Percentiles rank a stretch among this genome's conserved stretches.
Conservation (phyloP, 2,329 filamentous ascomycete species). For the Teratosphaeria pseudoeucalypti region DNA sequence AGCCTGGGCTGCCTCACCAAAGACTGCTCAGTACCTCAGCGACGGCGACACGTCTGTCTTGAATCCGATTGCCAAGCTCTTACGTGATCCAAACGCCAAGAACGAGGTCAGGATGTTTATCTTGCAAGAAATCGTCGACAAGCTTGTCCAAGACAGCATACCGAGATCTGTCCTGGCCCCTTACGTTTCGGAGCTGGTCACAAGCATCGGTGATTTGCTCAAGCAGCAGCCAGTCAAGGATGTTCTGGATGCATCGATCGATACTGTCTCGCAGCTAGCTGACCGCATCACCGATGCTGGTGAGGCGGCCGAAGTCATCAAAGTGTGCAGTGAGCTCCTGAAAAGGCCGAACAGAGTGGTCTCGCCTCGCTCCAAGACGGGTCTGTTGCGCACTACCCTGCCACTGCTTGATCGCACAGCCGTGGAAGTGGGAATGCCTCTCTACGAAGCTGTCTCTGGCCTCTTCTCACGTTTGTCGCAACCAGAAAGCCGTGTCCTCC, state of each 20-base stretch:
- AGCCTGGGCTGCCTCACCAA: slow-evolving; percentile 63
- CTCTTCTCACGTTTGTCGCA: slow-evolving; percentile 90
- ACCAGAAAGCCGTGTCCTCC: slow-evolving; percentile 58
- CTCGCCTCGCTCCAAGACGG: slow-evolving; percentile 70
- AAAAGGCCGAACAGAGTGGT: slow-evolving; percentile 77
- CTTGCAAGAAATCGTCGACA: slow-evolving; percentile 60
- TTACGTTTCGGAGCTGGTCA: slow-evolving; percentile 57
- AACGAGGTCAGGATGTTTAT: slow-evolving; percentile 79
- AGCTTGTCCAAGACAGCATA: slow-evolving; percentile 50
- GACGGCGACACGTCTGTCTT: slow-evolving; percentile 40
- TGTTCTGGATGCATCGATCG: slow-evolving; percentile 67
- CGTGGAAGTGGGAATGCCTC: slow-evolving; percentile 24
- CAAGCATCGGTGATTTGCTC: slow-evolving; percentile 40
- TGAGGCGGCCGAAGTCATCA: slow-evolving; percentile 67
- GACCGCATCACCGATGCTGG: slow-evolving; percentile 56
- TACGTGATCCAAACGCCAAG: slow-evolving; percentile 64
- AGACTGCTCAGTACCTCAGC: slow-evolving; percentile 56
- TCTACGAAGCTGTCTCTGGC: slow-evolving; percentile 66
- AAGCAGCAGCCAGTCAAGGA: slow-evolving; percentile 57
- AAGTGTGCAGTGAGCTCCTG: slow-evolving; percentile 70
- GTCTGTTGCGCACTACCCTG: slow-evolving; percentile 68
- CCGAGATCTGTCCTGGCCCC: slow-evolving; percentile 51
- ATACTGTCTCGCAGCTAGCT: slow-evolving; percentile 66
- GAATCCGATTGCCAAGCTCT: slow-evolving; percentile 58
- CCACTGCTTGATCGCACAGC: slow-evolving; percentile 44